Base-by-base conservation (phyloP, 176 grass and related monocot genomes). In the Oryza glumipatula region DNA sequence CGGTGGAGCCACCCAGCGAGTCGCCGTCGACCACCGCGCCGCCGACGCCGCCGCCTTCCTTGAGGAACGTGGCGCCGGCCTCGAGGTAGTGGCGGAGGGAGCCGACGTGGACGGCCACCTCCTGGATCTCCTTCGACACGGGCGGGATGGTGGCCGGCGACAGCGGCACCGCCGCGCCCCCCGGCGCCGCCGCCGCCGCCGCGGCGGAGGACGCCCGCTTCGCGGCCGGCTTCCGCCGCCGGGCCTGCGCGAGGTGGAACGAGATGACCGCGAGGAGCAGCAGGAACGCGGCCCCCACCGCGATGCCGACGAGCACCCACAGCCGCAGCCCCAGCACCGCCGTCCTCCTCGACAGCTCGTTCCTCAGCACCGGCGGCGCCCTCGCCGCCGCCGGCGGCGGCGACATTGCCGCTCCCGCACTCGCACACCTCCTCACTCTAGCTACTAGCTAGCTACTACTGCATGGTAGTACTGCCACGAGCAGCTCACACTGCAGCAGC, bases 61-160 rank as follows among this genome's bases (percentile, higher is more conserved):
- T 90, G 80, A 87, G 75, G 80, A 83, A 90, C 63, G 89, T 80
- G 30, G 58, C 11, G 2, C 79, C 85, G 43, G 24, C 47, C 88
- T 88, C 80, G 26, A 89, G 78, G 89, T 91, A 90, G 74, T 92
- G 85, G 15, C 77, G 87, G 70, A 87, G 82, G 5, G 86, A 82
- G 69, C 88, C 81, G 6, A 92, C 85, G 80, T 92, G 81, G 43
- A 92, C 76, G 73, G 89, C 84, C 63, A 98, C 94, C 87, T 95
- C 96, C 90, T 94, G 96, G 87, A 98, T 98, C 83, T 95, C 96
- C 82, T 94, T 98, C 48, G 96, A 98, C n/a, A 92, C 74, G 28
- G 76, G 75, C 68, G 93, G 93, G 89, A 98, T 98, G 36, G 73
- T 82, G 39, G 89, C 9, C 0, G 90, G 77, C 21, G 83, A 77